Conservation (phyloP, 208 protist species). For the Trypanosoma cruzi region DNA sequence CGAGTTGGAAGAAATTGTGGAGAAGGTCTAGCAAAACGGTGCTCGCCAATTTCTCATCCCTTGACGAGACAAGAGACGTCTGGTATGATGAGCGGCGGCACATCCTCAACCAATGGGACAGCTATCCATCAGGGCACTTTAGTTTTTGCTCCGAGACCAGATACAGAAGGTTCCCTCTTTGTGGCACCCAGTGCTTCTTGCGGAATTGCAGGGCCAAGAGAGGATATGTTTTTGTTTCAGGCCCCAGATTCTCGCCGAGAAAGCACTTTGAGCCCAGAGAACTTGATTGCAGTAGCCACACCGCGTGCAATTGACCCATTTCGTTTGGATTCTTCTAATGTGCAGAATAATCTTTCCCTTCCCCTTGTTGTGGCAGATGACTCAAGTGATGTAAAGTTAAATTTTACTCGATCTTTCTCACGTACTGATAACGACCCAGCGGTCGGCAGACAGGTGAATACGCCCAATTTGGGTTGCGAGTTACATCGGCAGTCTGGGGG, state of each 20-base stretch:
- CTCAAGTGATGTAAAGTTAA: background rate
- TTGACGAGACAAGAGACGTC: background rate
- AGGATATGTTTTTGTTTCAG: background rate
- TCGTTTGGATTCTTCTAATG: background rate
- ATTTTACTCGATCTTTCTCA: background rate
- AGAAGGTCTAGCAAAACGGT: background rate
- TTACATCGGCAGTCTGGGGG: background rate
- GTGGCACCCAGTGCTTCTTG: background rate
- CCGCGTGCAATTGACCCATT: background rate
- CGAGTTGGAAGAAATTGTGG: background rate
- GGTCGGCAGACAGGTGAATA: background rate
- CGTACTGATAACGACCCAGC: background rate
- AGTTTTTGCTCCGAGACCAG: background rate
- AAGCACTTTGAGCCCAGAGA: background rate
- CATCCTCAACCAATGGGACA: background rate
- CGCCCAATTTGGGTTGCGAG: background rate
- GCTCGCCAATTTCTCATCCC: background rate
- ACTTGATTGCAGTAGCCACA: background rate
- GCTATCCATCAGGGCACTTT: background rate
- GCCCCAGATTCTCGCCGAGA: conserved; percentile 2
- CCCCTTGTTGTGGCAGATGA: background rate
- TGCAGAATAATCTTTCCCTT: background rate
- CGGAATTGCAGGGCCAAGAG: background rate
- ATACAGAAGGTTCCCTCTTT: conserved; percentile 3
- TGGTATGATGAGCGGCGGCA: background rate